Evolutionary conservation across 2,329 filamentous ascomycete species (phyloP), one percentile per base, ranked within the genome.

Genomic region (Fusarium verrucosum): DNA sequence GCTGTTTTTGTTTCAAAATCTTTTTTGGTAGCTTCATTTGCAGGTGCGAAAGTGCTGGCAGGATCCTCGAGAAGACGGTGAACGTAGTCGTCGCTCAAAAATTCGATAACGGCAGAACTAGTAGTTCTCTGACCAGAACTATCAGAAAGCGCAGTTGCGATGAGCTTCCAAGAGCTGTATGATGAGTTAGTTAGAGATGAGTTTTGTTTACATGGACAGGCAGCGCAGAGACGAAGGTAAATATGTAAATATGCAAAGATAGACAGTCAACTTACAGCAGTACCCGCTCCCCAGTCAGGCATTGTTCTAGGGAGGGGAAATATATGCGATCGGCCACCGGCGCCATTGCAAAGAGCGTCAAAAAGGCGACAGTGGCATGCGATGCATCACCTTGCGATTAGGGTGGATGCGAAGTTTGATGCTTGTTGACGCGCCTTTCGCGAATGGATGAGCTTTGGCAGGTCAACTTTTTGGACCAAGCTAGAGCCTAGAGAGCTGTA

Each of bases 1-100:
- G 93, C 91, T 1, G 92, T 96, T 77, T 89, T 93, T 19, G 91
- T 91, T 60, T 96, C 91, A 73, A 96, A 96, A 17, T 86, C 85
- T 66, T 85, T 83, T 76, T 89, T 91, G 26, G 90, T 85, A 70
- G 87, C 82, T 47, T 86, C 74, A 65, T 85, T 89, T 81, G 64
- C 83, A 71, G 84, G 76, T 56, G 85, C 79, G 75, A 94, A 96
- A 37, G 89, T 87, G 63, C 83, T 83, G 72, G 88, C 83, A 23
- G 92, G 90, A 52, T 86, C 84, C 67, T 85, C 87, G 56, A 97
- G 84, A 56, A 94, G 81, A 51, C 84, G 80, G 68, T 88, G 80
- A 67, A 91, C 89, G 66, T 89, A 86, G 52, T 86, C 80, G 70
- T 94, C 89, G 65, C 83, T 83, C 64, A 97, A 82, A 78, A 96